Percentiles rank a stretch among this genome's conserved stretches.
Evolutionary conservation across 208 protist genomes (phyloP).

Genomic region (Acanthamoeba castellanii): DNA sequence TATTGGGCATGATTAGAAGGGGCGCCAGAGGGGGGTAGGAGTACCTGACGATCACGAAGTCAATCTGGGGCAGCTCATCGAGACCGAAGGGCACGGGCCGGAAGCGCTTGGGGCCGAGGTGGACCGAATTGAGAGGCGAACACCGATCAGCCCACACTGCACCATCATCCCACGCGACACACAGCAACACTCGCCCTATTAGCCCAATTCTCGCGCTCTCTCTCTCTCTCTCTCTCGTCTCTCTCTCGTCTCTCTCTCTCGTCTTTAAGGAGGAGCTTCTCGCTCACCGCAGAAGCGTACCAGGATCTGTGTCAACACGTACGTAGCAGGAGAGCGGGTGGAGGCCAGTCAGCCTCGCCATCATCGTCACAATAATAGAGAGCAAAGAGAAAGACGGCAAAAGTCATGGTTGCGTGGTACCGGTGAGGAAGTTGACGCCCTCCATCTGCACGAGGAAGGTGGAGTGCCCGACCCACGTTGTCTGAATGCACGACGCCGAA

Average conservation of each 20-base stretch:
- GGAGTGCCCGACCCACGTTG: constrained; percentile 70
- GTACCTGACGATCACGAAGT: constrained; percentile 56
- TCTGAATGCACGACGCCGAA: constrained; percentile 36
- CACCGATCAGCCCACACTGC: constrained; percentile 56
- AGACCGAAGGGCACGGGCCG: constrained; percentile 16
- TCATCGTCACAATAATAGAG: no score
- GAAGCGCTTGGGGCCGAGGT: constrained; percentile 71
- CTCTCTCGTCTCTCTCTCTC: no score
- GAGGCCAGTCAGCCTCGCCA: no score
- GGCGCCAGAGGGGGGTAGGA: no score
- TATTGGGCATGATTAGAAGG: no score
- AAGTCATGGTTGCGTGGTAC: background rate
- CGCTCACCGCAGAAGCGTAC: background rate
- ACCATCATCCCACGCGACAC: no score
- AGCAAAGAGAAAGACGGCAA: no score
- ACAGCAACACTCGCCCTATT: no score
- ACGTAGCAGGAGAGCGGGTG: no score
- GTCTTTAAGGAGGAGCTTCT: no score
- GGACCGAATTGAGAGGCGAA: constrained; percentile 12
- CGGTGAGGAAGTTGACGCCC: constrained; percentile 71
- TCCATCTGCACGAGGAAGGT: constrained; percentile 78
- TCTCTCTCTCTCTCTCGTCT: no score
- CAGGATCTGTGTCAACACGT: background rate
- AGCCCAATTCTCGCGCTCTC: no score
- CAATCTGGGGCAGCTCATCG: background rate